Evolutionary conservation across 148 eudicot genomes (phyloP), one percentile per base, ranked within the genome.

Genomic region (Amaranthus cruentus): DNA sequence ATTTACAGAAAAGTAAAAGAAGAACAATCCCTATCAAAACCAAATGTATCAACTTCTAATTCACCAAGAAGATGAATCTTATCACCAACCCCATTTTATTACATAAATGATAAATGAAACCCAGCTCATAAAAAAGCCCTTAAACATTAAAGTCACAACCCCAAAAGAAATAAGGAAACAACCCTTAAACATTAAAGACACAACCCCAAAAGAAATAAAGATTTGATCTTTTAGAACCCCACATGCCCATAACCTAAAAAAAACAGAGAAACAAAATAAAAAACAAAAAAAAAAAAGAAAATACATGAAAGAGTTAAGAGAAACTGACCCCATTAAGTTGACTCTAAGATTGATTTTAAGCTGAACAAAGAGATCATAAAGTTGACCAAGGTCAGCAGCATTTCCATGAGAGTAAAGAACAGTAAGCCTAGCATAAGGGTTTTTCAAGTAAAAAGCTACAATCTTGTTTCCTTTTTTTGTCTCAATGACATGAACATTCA

Each of bases 381-480:
- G 93, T 75, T 94, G 98, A 10, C 93, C 98, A 76, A 94, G 87
- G 81, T 94, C 98, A 89, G 97, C 96, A 3, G 98, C 98, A 88
- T 94, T 94, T 18, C 96, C 98, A 81, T 94, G 98, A 10, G 98
- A 94, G 74, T 94, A 94, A 14, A 94, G 83, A 68, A 94, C 54
- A 60, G 98, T 94, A 14, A 94, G 91, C 49, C 93, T 82, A 6
- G 98, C 97, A 74, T 81, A 87, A 0, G 98, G 98, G 71, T 94
- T 89, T 58, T 80, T 85, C 60, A 93, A 58, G 66, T 88, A 94
- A 66, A 94, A 94, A 8, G 91, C 98, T 0, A 91, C 91, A 75
- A 94, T 94, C 79, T 91, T 87, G 80, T 88, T 91, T 18, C 96
- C 91, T 79, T 85, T 88, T 77, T 88, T 91, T 2, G 98, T 94